Conservation (phyloP, 148 eudicot genomes). For the Camellia granthamiana region DNA sequence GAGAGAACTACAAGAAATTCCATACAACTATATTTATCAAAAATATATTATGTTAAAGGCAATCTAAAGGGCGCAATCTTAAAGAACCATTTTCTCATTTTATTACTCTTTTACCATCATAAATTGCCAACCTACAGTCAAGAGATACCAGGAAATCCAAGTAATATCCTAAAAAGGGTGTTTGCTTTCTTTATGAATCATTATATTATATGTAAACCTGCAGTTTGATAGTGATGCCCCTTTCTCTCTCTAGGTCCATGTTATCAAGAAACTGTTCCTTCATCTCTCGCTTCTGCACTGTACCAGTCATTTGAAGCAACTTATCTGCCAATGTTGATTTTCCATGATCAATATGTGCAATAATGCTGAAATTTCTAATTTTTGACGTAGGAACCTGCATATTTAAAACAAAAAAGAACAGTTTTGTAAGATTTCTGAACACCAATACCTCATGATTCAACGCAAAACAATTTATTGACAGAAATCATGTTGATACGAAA, state of each 20-base stretch:
- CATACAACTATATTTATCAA: not conserved
- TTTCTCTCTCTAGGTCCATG: conserved; percentile 98
- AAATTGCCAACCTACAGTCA: not conserved
- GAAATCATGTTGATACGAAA: not conserved
- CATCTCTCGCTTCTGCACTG: conserved; percentile 93
- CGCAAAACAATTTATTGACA: not conserved
- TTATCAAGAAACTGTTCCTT: conserved; percentile 98
- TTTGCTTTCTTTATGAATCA: not conserved
- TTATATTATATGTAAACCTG: conserved; percentile 51
- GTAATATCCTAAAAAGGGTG: not conserved
- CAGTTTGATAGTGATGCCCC: conserved; percentile 94
- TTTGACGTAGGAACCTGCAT: conserved; percentile 85
- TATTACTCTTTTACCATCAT: not conserved
- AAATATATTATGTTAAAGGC: too few species aligned
- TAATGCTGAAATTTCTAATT: conserved; percentile 84
- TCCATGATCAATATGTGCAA: conserved; percentile 99
- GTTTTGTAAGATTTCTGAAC: not conserved
- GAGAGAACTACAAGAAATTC: not conserved
- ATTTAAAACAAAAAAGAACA: conserved; percentile 12
- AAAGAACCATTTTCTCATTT: not conserved
- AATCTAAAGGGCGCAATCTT: too few species aligned
- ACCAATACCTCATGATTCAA: not conserved
- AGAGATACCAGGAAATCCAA: not conserved
- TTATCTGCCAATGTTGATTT: conserved; percentile 98
- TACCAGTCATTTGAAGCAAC: conserved; percentile 89